These are phyloP conservation scores for Fusarium verticillioides DNA, from an alignment of 2,329 filamentous ascomycete genomes.

Conservation along the genomic window DNA sequence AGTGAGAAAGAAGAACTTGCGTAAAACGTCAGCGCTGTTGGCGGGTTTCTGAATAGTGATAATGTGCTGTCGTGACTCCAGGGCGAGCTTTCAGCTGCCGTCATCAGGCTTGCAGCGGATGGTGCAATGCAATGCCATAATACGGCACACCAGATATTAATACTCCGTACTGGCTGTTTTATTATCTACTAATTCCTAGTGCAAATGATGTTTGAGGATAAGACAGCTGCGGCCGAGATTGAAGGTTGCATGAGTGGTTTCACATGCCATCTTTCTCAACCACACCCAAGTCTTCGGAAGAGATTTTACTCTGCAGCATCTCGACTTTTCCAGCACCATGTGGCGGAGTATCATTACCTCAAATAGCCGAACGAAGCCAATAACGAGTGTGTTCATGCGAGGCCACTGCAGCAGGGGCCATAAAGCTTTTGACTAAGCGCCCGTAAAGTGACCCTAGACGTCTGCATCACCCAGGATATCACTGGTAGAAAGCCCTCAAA, in stretches of 20 bases:
- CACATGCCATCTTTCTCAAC: neutral
- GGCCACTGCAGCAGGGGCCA: neutral
- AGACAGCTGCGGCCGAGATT: neutral
- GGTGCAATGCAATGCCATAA: fast-evolving
- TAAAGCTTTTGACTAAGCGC: neutral
- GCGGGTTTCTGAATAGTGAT: neutral
- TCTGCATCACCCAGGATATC: neutral
- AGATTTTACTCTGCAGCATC: neutral
- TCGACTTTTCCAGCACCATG: neutral
- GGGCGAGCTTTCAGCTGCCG: neutral
- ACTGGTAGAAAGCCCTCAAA: neutral
- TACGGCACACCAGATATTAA: no score
- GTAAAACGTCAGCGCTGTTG: neutral
- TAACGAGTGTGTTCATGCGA: neutral
- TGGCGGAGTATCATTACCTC: neutral
- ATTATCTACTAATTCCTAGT: neutral
- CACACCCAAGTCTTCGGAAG: neutral
- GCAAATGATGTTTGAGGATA: fast-evolving
- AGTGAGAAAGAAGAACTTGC: neutral
- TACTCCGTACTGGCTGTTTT: fast-evolving
- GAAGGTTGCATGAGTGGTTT: neutral
- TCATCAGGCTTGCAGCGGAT: fast-evolving
- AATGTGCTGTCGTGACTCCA: neutral
- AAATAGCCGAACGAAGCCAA: neutral
- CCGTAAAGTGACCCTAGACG: neutral